A percentile compares a stretch with the other conserved stretches of the same genome.
phyloP scores from a whole-genome alignment of 208 protist species.

The Acanthamoeba triangularis region DNA sequence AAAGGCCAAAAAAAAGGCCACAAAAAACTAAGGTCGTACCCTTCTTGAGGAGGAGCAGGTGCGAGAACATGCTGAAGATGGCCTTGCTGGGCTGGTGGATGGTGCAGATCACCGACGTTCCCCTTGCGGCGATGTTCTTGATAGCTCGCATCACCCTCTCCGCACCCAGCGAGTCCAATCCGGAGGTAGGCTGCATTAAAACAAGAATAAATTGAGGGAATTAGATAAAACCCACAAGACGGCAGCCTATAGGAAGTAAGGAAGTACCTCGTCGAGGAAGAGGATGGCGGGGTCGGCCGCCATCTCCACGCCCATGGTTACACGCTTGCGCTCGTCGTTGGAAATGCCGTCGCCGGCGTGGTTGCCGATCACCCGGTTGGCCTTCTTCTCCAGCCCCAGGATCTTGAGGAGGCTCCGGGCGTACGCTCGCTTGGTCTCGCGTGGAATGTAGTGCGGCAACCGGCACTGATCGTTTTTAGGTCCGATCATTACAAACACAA shows the following conservation, averaged over 20 bases:
- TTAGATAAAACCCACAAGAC: no score
- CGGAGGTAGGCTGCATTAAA: slow-evolving; percentile 20
- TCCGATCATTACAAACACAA: no score
- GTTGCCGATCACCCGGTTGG: slow-evolving; percentile 25
- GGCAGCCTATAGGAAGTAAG: no score
- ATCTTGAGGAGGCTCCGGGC: slow-evolving; percentile 49
- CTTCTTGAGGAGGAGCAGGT: slow-evolving; percentile 75
- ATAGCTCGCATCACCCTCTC: slow-evolving; percentile 71
- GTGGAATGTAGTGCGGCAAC: not conserved
- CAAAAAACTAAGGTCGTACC: not conserved
- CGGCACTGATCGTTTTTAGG: not conserved
- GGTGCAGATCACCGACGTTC: slow-evolving; percentile 58
- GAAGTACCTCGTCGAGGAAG: slow-evolving; percentile 82
- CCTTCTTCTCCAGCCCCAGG: slow-evolving; percentile 32
- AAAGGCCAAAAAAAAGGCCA: no score
- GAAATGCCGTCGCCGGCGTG: slow-evolving; percentile 52
- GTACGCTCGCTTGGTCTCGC: slow-evolving; percentile 26
- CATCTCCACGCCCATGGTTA: slow-evolving; percentile 85
- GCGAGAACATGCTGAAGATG: slow-evolving; percentile 74
- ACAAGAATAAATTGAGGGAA: no score
- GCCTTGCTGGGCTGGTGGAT: slow-evolving; percentile 64
- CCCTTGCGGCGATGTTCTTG: slow-evolving; percentile 29
- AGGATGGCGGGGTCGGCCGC: slow-evolving; percentile 84
- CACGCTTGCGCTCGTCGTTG: slow-evolving; percentile 79
- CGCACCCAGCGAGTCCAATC: slow-evolving; percentile 76